Base-by-base conservation (phyloP, 2,329 filamentous ascomycete species). In the Botrytis tulipae region DNA sequence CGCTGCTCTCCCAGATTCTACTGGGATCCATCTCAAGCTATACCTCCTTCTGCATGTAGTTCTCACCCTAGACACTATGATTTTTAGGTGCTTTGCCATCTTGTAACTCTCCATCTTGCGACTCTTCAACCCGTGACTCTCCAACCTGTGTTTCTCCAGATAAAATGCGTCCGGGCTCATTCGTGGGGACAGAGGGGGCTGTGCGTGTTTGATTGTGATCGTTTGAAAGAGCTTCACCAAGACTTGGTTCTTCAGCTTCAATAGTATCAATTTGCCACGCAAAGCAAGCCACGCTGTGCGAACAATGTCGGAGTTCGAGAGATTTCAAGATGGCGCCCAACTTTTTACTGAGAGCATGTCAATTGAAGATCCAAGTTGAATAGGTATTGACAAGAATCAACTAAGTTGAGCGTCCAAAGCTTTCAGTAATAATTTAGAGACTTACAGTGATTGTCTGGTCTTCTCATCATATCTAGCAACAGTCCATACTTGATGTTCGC, bases 251-350 rank as follows among this genome's bases (percentile, higher is more conserved):
- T 18, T 0, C 10, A 18, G 16, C 16, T 42, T 40, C 25, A 62
- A 62, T 3, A 14, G 3, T 7, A 20, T 7, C 3, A 48, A 51
- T 3, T 18, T 5, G n/a, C 32, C 7, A n/a, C 4, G 3, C 4
- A 25, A 67, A 32, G 12, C 12, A 25, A 16, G 6, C 6, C 51
- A 7, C 63, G 2, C 8, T 1, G 0, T 0, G 1, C 29, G 10
- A 4, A 22, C 18, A 18, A 25, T 7, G 10, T 18, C 29, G 32
- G 44, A 9, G 6, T 1, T 8, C 0, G 5, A 37, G 3, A 22
- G 29, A 16, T 37, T 20, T 22, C 9, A 66, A 25, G 0, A 35
- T 9, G 18, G 3, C 5, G 10, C 18, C 5, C 6, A 66, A n/a
- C n/a, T 5, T 18, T 16, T 0, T 22, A n/a, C 63, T 48, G 2